Evolutionary conservation across 2,329 filamentous ascomycete genomes (phyloP).

Genomic region (Talaromyces atroroseus): DNA sequence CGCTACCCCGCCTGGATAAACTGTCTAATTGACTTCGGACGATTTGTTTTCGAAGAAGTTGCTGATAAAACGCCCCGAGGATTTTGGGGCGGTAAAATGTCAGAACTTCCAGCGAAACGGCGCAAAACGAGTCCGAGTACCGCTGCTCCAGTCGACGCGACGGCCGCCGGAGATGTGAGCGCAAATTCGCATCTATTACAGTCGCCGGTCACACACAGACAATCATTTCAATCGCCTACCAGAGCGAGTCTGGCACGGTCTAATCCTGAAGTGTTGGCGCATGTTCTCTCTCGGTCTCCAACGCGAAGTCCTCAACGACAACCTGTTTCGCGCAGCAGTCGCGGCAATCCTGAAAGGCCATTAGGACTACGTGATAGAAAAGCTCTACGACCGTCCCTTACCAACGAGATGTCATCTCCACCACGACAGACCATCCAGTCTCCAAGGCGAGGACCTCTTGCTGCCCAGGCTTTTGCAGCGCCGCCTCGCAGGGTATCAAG

Average conservation of each 20-base stretch:
- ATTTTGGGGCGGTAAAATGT: conserved; percentile 33
- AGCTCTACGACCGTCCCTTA: conserved; percentile 32
- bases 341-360: conserved; percentile 15
- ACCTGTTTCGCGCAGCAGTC: conserved; percentile 10
- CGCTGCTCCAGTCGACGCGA: conserved; percentile 39
- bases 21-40: conserved; percentile 9
- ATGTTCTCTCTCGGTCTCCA: conserved; percentile 37
- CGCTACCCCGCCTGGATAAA: conserved; percentile 15
- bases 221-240: conserved; percentile 64
- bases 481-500: conserved; percentile 32
- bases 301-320: conserved; percentile 28
- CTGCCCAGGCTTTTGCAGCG: conserved; percentile 31
- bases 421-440: conserved; percentile 12
- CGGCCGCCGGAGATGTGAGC: conserved; percentile 20
- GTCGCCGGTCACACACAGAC: conserved; percentile 34
- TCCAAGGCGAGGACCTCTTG: conserved; percentile 25
- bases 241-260: conserved; percentile 58
- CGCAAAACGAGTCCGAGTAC: conserved; percentile 57
- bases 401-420: conserved; percentile 10
- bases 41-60: conserved; percentile 12
- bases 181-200: conserved; percentile 17
- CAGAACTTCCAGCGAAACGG: conserved; percentile 58
- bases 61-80: too few relatives aligned
- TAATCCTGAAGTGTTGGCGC: conserved; percentile 54
- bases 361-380: conserved; percentile 34